These are phyloP conservation scores for Rhizoclosmatium globosum DNA, from an alignment of 192 early-diverging fungal genomes.

Conservation along the genomic window DNA sequence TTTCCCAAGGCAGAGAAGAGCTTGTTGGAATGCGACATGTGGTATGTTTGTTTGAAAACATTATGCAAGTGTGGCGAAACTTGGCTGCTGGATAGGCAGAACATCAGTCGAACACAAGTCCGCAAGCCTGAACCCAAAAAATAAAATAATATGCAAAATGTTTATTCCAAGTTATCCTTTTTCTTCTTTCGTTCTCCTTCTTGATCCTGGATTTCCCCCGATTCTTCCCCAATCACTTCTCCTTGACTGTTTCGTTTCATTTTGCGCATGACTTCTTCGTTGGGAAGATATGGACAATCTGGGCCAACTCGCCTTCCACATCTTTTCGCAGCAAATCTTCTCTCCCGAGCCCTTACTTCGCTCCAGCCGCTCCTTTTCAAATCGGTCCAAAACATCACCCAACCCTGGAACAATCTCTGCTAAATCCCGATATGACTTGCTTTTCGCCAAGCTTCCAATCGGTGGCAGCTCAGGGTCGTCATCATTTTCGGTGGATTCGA, in stretches of 20 bases:
- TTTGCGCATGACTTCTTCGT: constrained; percentile 23
- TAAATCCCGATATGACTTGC: constrained; percentile 36
- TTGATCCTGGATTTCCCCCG: neutral
- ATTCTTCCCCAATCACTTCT: constrained; percentile 17
- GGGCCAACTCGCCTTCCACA: constrained; percentile 42
- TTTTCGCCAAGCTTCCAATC: constrained; percentile 25
- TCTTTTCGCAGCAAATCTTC: constrained; percentile 30
- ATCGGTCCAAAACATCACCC: constrained; percentile 30
- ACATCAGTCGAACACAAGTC: too few relatives aligned
- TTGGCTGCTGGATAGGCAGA: too few relatives aligned
- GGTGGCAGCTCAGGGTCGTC: constrained; percentile 32
- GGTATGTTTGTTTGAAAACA: too few relatives aligned
- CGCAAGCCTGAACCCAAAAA: too few relatives aligned
- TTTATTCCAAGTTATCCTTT: neutral
- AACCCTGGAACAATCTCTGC: constrained; percentile 26
- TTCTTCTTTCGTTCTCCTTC: neutral
- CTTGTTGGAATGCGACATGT: too few relatives aligned
- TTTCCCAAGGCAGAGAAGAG: too few relatives aligned
- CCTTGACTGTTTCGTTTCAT: constrained; percentile 33
- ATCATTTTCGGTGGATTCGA: neutral
- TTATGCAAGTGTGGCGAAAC: too few relatives aligned
- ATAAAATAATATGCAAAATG: too few relatives aligned
- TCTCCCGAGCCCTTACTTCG: constrained; percentile 32
- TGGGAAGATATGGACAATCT: constrained; percentile 37
- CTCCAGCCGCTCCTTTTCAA: constrained; percentile 29